phyloP scores from a whole-genome alignment of 2,329 filamentous ascomycete species.

The Penicillium psychrosexuale region DNA sequence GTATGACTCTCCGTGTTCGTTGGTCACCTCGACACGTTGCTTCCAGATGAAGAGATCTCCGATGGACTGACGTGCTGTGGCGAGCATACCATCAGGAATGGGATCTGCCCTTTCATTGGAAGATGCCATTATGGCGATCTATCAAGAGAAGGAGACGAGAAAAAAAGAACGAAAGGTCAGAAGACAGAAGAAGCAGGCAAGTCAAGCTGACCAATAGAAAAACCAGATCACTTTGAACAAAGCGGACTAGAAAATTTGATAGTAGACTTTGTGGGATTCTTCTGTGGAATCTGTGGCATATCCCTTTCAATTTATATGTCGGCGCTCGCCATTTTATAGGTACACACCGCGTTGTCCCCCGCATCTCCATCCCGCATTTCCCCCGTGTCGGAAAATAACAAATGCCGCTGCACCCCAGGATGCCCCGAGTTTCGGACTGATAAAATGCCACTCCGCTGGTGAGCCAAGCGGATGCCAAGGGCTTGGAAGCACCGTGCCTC shows the following conservation, averaged over 20 bases:
- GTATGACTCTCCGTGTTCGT: slow-evolving; percentile 59
- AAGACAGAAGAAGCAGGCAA: background rate
- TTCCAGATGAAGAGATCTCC: slow-evolving; percentile 70
- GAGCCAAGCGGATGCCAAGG: slow-evolving; percentile 27
- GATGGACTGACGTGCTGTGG: slow-evolving; percentile 63
- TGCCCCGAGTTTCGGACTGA: slow-evolving; percentile 10
- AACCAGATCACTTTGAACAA: background rate
- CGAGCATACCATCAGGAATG: slow-evolving; percentile 61
- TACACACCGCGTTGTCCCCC: background rate
- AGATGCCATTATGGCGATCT: slow-evolving; percentile 2
- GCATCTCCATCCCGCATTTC: slow-evolving; percentile 14
- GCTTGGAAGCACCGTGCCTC: slow-evolving; percentile 15
- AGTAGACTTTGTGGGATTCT: background rate
- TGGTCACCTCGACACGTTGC: slow-evolving; percentile 60
- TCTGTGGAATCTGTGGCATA: background rate
- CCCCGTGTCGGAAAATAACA: slow-evolving; percentile 2
- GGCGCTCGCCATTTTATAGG: slow-evolving; percentile 13
- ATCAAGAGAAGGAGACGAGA: background rate
- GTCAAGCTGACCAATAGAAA: background rate
- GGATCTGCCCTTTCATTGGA: slow-evolving; percentile 59
- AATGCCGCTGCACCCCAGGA: slow-evolving; percentile 6
- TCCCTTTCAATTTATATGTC: background rate
- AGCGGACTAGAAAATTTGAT: background rate
- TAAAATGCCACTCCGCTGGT: slow-evolving; percentile 14
- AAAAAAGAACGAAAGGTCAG: background rate